Conservation (phyloP, 2,329 filamentous ascomycete species). For the Fusarium mexicanum region DNA sequence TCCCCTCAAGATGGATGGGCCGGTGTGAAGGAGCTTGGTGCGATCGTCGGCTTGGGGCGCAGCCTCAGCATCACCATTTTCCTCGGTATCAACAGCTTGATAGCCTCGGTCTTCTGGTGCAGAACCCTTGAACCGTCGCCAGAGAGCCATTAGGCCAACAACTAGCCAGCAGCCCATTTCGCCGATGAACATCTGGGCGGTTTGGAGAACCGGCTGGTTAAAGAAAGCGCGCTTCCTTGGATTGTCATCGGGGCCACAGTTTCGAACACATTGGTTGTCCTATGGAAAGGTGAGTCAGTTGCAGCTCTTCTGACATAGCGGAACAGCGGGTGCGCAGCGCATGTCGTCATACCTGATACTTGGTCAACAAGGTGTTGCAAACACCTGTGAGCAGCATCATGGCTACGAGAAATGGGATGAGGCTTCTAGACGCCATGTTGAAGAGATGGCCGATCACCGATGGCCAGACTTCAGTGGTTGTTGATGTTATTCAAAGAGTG, state of each 20-base stretch:
- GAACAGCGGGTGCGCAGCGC: background rate
- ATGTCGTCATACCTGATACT: conserved; percentile 78
- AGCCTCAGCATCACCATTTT: conserved; percentile 57
- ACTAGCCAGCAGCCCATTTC: conserved; percentile 98
- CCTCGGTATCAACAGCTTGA: conserved; percentile 66
- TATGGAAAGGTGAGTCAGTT: conserved; percentile 46
- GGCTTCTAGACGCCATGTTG: conserved; percentile 73
- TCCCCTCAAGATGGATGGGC: conserved; percentile 72
- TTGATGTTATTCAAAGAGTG: conserved; percentile 10
- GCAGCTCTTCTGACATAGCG: background rate
- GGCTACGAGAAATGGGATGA: conserved; percentile 85
- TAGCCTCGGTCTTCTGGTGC: conserved; percentile 66
- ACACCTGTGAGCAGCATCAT: conserved; percentile 98
- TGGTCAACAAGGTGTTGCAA: conserved; percentile 96
- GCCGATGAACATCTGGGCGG: conserved; percentile 97
- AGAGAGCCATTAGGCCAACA: conserved; percentile 74
- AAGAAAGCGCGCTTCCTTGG: conserved; percentile 76
- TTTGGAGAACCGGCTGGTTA: conserved; percentile 96
- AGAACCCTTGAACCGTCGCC: conserved; percentile 64
- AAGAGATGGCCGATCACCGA: conserved; percentile 1
- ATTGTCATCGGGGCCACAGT: conserved; percentile 77
- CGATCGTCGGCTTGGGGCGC: conserved; percentile 49
- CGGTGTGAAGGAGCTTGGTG: conserved; percentile 59
- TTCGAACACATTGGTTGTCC: conserved; percentile 96
- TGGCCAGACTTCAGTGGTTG: conserved; percentile 2